A percentile compares a stretch with the other conserved stretches of the same genome.
Conservation (phyloP, 2,329 filamentous ascomycete genomes). For the Lasiodiplodia theobromae region DNA sequence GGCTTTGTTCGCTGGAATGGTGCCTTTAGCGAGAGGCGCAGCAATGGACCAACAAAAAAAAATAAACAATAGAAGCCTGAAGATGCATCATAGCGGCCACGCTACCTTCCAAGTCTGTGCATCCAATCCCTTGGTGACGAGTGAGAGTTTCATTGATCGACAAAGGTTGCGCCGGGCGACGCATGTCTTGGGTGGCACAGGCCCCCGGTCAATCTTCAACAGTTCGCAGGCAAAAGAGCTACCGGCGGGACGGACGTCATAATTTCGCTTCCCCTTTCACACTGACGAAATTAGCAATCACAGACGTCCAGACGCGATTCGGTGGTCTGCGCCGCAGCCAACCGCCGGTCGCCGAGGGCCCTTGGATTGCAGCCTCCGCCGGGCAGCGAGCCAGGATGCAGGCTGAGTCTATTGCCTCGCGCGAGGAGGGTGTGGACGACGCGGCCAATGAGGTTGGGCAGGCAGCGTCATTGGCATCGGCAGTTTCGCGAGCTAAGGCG, state of each 20-base stretch:
- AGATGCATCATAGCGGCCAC: not conserved
- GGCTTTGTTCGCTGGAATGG: slow-evolving; percentile 16
- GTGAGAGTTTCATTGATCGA: slow-evolving; percentile 16
- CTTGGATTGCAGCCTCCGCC: not conserved
- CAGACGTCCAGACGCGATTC: not conserved
- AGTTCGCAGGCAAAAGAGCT: slow-evolving; percentile 6
- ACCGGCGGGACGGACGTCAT: slow-evolving; percentile 18
- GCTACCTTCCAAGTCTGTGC: not conserved
- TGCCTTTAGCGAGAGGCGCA: slow-evolving; percentile 17
- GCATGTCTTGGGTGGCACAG: slow-evolving; percentile 1
- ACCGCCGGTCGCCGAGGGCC: not conserved
- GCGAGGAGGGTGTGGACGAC: not conserved
- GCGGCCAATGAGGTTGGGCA: slow-evolving; percentile 16
- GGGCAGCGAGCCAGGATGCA: slow-evolving; percentile 16
- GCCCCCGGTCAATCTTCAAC: slow-evolving; percentile 20
- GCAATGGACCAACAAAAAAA: slow-evolving; percentile 17
- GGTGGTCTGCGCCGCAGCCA: not conserved
- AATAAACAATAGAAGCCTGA: slow-evolving; percentile 19
- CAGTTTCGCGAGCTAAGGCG: slow-evolving; percentile 1
- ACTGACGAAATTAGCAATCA: slow-evolving; percentile 13
- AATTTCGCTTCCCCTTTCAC: slow-evolving; percentile 25
- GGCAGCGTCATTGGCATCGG: slow-evolving; percentile 26
- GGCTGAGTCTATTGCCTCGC: slow-evolving; percentile 9
- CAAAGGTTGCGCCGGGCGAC: slow-evolving; percentile 5
- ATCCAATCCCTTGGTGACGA: slow-evolving; percentile 9